phyloP scores from a whole-genome alignment of 345 rosid genomes.

The Firmiana major region DNA sequence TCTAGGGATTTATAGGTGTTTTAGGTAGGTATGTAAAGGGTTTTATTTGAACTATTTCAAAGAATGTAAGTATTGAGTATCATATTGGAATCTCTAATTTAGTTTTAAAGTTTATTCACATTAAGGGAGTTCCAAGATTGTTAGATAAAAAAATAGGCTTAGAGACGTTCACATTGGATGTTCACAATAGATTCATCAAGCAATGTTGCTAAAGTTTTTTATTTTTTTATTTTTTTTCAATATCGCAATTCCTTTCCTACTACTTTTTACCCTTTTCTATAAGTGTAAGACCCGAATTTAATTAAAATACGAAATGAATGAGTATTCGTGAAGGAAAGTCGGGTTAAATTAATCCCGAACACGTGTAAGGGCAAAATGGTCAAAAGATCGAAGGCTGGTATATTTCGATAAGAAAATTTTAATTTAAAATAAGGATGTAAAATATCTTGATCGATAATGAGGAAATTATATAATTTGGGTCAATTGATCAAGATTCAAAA shows the following conservation, averaged over 20 bases:
- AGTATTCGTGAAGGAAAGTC: no score
- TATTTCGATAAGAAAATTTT: no score
- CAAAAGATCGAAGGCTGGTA: no score
- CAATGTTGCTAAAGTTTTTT: constrained; percentile 52
- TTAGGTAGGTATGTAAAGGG: background rate
- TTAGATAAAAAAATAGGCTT: constrained; percentile 78
- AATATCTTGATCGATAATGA: no score
- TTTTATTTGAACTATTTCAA: background rate
- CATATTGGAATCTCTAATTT: background rate
- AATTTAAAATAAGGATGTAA: no score
- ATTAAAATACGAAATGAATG: no score
- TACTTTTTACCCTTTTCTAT: no score
- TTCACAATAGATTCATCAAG: constrained; percentile 66
- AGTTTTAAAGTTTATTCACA: background rate
- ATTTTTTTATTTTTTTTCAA: background rate
- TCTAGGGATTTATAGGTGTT: background rate
- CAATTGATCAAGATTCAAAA: no score
- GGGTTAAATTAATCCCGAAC: no score
- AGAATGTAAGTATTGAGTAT: background rate
- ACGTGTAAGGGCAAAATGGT: no score
- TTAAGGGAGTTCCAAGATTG: constrained; percentile 66
- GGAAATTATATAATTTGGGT: no score
- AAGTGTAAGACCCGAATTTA: no score
- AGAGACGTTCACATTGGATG: constrained; percentile 63
- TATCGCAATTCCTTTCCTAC: background rate